A percentile compares a stretch with the other conserved stretches of the same genome.
Conservation (phyloP, 768 basidiomycete genomes). For the Podaxis carcinomalis region DNA sequence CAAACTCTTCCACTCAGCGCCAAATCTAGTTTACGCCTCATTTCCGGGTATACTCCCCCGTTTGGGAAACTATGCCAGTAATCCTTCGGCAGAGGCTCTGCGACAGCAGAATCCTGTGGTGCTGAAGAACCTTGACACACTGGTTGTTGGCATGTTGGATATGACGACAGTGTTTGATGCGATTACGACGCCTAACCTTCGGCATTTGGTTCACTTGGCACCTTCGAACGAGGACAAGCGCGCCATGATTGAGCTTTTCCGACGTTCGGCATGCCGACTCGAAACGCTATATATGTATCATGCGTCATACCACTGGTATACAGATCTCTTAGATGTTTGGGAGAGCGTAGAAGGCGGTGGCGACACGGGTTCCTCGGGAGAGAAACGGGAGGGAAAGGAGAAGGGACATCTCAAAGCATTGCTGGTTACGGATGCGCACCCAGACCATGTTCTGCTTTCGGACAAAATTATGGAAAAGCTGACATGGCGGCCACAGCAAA, state of each 20-base stretch:
- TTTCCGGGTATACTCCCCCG: slow-evolving; percentile 1
- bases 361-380: neutral
- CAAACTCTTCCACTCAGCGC: slow-evolving; percentile 6
- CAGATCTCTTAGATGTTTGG: slow-evolving; percentile 11
- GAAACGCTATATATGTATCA: slow-evolving; percentile 13
- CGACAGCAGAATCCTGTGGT: neutral
- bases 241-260: slow-evolving; percentile 6
- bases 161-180: neutral
- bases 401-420: slow-evolving; percentile 2
- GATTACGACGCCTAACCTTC: slow-evolving; percentile 3
- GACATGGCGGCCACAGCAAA: slow-evolving; percentile 2
- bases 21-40: slow-evolving; percentile 7
- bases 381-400: neutral
- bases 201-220: slow-evolving; percentile 4
- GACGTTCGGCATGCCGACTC: slow-evolving; percentile 11
- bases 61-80: neutral
- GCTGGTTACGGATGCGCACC: neutral
- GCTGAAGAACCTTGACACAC: neutral
- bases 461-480: neutral
- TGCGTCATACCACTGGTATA: neutral
- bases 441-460: neutral
- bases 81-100: neutral
- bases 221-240: slow-evolving; percentile 2
- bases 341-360: neutral
- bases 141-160: neutral